A percentile compares a stretch with the other conserved stretches of the same genome.
Conservation (phyloP, 2,329 filamentous ascomycete species). For the Cercospora zeae-maydis region DNA sequence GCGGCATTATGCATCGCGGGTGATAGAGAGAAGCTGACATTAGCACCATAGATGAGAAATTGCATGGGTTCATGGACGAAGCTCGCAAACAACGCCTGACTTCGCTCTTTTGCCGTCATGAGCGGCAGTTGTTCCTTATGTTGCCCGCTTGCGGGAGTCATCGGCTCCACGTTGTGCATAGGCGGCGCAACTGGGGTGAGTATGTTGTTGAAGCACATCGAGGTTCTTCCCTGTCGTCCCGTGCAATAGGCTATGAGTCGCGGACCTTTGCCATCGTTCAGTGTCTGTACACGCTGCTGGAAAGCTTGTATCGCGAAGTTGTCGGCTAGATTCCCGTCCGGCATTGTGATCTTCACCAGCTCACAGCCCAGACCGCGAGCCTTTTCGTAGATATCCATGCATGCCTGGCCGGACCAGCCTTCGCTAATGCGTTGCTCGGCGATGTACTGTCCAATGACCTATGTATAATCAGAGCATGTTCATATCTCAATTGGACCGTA, state of each 20-base stretch:
- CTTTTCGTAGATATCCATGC: slow-evolving; percentile 56
- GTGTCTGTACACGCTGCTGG: slow-evolving; percentile 45
- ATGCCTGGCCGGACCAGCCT: slow-evolving; percentile 57
- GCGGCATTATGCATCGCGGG: slow-evolving; percentile 75
- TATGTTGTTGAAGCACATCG: slow-evolving; percentile 63
- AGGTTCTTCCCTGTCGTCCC: slow-evolving; percentile 59
- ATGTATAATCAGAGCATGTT: neutral
- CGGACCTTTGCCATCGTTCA: slow-evolving; percentile 20
- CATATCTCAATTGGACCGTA: neutral
- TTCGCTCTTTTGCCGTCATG: slow-evolving; percentile 61
- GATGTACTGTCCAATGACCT: slow-evolving; percentile 56
- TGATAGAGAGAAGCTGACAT: slow-evolving; percentile 68
- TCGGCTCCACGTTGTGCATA: slow-evolving; percentile 1
- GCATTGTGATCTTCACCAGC: slow-evolving; percentile 59
- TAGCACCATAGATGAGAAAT: slow-evolving; percentile 70
- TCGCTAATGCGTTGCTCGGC: slow-evolving; percentile 39
- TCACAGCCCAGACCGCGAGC: slow-evolving; percentile 59
- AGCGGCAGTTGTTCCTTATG: slow-evolving; percentile 34
- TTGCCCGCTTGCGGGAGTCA: neutral
- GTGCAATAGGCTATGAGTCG: slow-evolving; percentile 49
- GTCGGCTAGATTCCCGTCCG: slow-evolving; percentile 56
- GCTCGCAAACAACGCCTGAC: slow-evolving; percentile 61
- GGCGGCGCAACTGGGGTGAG: slow-evolving; percentile 54
- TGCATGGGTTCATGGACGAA: slow-evolving; percentile 67
- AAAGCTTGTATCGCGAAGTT: slow-evolving; percentile 60